Evolutionary conservation across 2,329 filamentous ascomycete species (phyloP).

Genomic region (Aspergillus aculeatinus): DNA sequence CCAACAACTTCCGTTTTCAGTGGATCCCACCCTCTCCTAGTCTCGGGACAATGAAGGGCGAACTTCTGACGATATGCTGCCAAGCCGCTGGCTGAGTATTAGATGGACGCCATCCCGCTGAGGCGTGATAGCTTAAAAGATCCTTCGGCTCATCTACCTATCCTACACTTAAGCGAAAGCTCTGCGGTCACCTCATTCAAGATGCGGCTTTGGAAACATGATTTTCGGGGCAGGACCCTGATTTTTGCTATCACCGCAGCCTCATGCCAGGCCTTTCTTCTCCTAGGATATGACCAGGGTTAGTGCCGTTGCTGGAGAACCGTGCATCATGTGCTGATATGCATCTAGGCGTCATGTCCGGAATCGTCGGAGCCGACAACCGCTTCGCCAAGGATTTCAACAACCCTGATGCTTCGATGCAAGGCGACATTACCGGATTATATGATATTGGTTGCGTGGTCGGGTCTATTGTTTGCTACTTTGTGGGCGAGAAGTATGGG

Average conservation of each 20-base stretch:
- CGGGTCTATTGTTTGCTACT: constrained; percentile 35
- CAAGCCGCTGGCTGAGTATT: not conserved
- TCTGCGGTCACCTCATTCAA: not conserved
- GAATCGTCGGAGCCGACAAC: constrained; percentile 48
- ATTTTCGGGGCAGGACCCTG: constrained; percentile 22
- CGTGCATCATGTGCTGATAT: not conserved
- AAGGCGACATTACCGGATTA: constrained; percentile 35
- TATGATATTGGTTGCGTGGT: constrained; percentile 36
- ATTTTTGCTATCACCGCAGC: constrained; percentile 31
- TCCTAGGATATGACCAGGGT: constrained; percentile 52
- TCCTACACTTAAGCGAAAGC: not conserved
- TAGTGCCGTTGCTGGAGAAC: not conserved
- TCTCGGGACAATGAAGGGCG: not conserved
- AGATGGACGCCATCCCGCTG: not conserved
- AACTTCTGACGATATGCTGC: not conserved
- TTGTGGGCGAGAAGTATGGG: constrained; percentile 46
- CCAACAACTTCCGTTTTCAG: not conserved
- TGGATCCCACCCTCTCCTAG: not conserved
- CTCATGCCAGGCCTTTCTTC: constrained; percentile 42
- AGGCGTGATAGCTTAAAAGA: not conserved
- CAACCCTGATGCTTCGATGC: constrained; percentile 39
- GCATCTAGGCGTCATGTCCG: constrained; percentile 25
- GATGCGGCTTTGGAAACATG: constrained; percentile 24
- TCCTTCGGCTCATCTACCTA: not conserved
- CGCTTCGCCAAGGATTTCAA: constrained; percentile 42